These are phyloP conservation scores for Dothistroma septosporum DNA, from an alignment of 2,329 filamentous ascomycete genomes.

Conservation along the genomic window DNA sequence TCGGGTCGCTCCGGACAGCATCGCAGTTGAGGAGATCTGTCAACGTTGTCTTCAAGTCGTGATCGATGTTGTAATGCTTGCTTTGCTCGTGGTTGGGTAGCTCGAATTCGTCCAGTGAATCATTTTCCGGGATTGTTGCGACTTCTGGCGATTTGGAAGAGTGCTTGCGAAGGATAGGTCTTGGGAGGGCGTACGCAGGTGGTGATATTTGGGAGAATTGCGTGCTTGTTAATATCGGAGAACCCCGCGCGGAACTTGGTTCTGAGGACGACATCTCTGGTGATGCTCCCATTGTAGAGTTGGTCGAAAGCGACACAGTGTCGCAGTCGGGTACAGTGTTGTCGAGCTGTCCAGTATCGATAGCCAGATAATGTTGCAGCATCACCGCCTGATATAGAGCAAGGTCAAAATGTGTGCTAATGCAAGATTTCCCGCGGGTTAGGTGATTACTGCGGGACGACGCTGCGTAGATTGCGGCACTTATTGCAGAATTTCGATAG, in stretches of 20 bases:
- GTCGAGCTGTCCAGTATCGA: slow-evolving; percentile 35
- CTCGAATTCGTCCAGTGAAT: slow-evolving; percentile 11
- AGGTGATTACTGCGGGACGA: background rate
- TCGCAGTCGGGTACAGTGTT: slow-evolving; percentile 38
- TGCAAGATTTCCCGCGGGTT: background rate
- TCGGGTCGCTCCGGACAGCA: slow-evolving; percentile 45
- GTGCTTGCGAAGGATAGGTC: slow-evolving; percentile 9
- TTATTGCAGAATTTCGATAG: background rate
- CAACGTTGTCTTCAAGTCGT: slow-evolving; percentile 52
- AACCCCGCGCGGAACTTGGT: slow-evolving; percentile 22
- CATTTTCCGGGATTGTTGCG: slow-evolving; percentile 26
- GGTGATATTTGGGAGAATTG: slow-evolving; percentile 24
- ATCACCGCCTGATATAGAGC: slow-evolving; percentile 5
- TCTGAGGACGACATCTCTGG: slow-evolving; percentile 25
- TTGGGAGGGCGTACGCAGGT: slow-evolving; percentile 28
- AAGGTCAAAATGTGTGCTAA: slow-evolving; percentile 1
- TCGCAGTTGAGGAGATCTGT: slow-evolving; percentile 54
- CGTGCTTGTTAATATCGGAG: slow-evolving; percentile 19
- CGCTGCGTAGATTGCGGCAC: slow-evolving; percentile 1
- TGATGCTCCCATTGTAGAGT: slow-evolving; percentile 22
- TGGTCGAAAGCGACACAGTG: slow-evolving; percentile 28
- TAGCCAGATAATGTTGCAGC: slow-evolving; percentile 1
- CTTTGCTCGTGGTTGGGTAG: slow-evolving; percentile 24
- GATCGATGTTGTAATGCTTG: slow-evolving; percentile 48
- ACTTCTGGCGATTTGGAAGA: slow-evolving; percentile 17